Conservation (phyloP, 2,329 filamentous ascomycete species). For the Aspergillus viridinutans region DNA sequence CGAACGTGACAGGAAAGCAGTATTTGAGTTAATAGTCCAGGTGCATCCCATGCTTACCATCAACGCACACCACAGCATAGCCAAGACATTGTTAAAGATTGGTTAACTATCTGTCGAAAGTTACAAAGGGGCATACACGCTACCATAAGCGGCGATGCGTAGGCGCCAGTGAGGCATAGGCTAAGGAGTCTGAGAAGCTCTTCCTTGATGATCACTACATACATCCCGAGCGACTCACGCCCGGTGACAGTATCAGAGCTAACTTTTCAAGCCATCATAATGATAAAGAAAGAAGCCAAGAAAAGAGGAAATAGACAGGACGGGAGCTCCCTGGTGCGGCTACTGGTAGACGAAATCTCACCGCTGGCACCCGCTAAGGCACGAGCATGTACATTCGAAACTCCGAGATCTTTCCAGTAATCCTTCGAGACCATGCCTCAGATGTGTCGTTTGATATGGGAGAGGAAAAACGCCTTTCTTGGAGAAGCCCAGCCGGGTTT, state of each 20-base stretch:
- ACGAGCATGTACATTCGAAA: not conserved
- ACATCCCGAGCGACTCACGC: not conserved
- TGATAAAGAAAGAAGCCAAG: not conserved
- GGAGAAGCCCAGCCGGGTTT: too few species aligned
- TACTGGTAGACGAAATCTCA: not conserved
- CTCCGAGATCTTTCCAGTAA: not conserved
- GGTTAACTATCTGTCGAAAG: too few species aligned
- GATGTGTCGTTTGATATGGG: not conserved
- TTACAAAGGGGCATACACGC: too few species aligned
- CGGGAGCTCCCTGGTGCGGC: not conserved
- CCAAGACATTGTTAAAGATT: too few species aligned
- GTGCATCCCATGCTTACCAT: too few species aligned
- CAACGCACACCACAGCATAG: too few species aligned
- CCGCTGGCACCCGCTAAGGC: not conserved
- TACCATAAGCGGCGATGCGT: not conserved
- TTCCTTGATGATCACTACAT: not conserved
- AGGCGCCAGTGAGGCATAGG: not conserved
- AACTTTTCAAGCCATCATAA: not conserved
- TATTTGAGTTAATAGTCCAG: too few species aligned
- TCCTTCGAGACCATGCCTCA: too few species aligned
- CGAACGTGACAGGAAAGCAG: too few species aligned
- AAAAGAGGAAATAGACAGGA: not conserved
- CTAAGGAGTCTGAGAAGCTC: not conserved
- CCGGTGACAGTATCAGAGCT: not conserved
- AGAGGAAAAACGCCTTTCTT: not conserved